Evolutionary conservation across 2,329 filamentous ascomycete species (phyloP), one percentile per base, ranked within the genome.

Genomic region (Colletotrichum graminicola): DNA sequence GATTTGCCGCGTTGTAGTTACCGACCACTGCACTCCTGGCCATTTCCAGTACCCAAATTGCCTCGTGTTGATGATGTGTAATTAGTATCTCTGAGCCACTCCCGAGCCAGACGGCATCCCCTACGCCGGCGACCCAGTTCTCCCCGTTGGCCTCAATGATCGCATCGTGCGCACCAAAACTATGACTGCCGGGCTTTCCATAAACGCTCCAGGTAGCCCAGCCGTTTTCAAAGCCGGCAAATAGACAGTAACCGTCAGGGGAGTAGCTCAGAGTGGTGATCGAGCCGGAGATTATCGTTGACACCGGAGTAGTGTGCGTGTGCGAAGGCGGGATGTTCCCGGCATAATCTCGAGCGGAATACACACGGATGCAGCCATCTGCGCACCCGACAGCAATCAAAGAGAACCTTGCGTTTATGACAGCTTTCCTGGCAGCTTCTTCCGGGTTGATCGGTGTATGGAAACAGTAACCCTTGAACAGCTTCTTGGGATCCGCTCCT

Each of bases 161-260:
- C 2, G 83, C 81, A 34, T 85, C 84, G 76, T 97, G 93, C 16
- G 89, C 86, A 8, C 88, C 86, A 79, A 98, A 98, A 78, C 94
- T 97, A 75, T 90, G 94, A 66, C 92, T 94, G 18, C 94, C 92
- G 2, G 92, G 88, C 80, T 97, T 98, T 43, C 96, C 96, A 81
- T 97, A 99, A 47, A 98, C 96, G 79, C 95, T 98, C 95, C 95
- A 99, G 57, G 91, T 95, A 5, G 93, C 92, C 96, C 96, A 99
- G 0, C 96, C 97, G 70, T 92, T 91, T 76, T 96, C 92, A 78
- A 95, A 98, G 1, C 95, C 96, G 54, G 93, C 94, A 81, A 99
- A 98, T 11, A 99, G 87, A 79, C 95, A 97, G 80, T 98, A 98
- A 23, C 96, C 96, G 80, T 99, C 96, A 0, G 95, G 94, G 1